Conservation (phyloP, 805 yeast genomes). For the Saccharomycopsis sp. region DNA sequence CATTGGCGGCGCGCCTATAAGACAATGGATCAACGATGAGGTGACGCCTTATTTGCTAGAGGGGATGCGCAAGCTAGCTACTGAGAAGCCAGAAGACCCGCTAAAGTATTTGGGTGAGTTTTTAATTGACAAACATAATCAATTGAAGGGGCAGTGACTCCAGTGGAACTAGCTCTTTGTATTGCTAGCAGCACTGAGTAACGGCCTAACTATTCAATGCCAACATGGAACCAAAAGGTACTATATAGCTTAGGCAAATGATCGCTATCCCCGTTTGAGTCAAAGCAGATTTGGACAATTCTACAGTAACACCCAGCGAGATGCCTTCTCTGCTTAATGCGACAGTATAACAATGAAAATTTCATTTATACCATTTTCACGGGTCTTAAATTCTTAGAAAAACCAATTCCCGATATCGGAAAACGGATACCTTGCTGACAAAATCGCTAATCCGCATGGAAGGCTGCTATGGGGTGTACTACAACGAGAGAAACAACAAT, state of each 20-base stretch:
- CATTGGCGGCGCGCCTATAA: conserved; percentile 65
- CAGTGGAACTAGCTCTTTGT: too few relatives aligned
- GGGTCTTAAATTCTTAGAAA: background rate
- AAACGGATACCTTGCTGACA: too few relatives aligned
- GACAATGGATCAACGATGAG: conserved; percentile 59
- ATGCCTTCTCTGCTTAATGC: too few relatives aligned
- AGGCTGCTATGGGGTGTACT: background rate
- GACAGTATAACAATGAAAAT: too few relatives aligned
- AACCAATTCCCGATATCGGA: background rate
- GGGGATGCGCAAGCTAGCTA: conserved; percentile 53
- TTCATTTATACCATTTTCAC: background rate
- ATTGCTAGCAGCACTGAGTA: too few relatives aligned
- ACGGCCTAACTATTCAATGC: too few relatives aligned
- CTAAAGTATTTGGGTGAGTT: conserved; percentile 47
- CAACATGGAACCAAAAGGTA: too few relatives aligned
- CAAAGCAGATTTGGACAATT: too few relatives aligned
- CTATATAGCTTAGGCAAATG: too few relatives aligned
- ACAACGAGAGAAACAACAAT: background rate
- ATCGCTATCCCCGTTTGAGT: too few relatives aligned
- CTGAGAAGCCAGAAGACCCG: conserved; percentile 49
- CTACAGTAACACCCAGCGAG: too few relatives aligned
- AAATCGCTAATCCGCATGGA: background rate
- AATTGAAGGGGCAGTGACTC: conserved; percentile 9
- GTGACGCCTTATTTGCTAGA: conserved; percentile 58
- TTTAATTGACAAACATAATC: conserved; percentile 35